Base-by-base conservation (phyloP, 306 rosid genomes). In the Morella rubra region DNA sequence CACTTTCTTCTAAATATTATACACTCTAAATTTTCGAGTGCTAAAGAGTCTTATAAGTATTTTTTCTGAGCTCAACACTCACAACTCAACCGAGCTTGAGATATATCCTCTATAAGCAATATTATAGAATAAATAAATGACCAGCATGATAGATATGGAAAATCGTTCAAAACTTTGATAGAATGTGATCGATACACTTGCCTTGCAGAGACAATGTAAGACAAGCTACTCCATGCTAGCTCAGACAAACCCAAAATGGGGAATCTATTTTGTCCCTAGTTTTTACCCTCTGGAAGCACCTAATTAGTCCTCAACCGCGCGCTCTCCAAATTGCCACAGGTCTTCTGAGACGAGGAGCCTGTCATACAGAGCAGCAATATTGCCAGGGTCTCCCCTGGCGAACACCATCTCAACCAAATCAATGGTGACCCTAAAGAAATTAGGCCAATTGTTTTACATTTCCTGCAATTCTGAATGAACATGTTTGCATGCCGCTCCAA, bases 351-450 rank as follows among this genome's bases (percentile, higher is more conserved):
- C 98, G 61, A 94, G 89, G 80, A 94, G 98, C 79, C 62, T 90
- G 81, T 94, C 97, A 61, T 87, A 89, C 64, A 94, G 75, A 24
- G 93, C 78, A 24, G 97, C 97, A 1, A 91, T n/a, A n/a, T n/a
- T 94, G 5, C 91, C 96, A 0, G 97, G 98, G 76, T 94, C 90
- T 75, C 98, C 98, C 84, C 92, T 94, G 79, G 98, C 98, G 11
- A 94, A 94, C 90, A 94, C 98, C 98, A 94, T 94, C 84, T 94
- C 98, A 8, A 92, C 96, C 82, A 94, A 88, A 82, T 94, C 98
- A 56, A 94, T 83, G 73, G 98, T 94, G 85, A 94, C 98, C 76
- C 98, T 84, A 72, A 94, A 94, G 90, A 94, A 94, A 24, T 24
- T 24, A 41, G 98, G 98, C 98, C 97, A 95, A 44, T 73, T 81